phyloP scores from a whole-genome alignment of 1,284 basidiomycete species.

The Sutorius eximius region DNA sequence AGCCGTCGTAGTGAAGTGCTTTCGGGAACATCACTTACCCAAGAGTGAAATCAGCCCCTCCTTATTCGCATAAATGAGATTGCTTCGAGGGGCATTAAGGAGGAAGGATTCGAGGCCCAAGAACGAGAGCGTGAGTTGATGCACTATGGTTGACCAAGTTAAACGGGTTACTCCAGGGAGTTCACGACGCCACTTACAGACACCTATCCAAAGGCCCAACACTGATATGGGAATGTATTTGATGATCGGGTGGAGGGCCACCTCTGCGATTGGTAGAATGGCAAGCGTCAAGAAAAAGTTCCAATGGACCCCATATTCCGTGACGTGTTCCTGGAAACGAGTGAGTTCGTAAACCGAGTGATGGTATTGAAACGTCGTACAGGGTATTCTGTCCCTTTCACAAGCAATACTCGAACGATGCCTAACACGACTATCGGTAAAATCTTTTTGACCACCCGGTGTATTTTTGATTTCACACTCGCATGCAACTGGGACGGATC shows the following conservation, averaged over 20 bases:
- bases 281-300: constrained; percentile 98
- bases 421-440: constrained; percentile 77
- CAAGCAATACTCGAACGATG: constrained; percentile 75
- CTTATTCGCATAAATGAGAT: constrained; percentile 82
- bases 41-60: constrained; percentile 85
- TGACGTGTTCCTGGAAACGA: constrained; percentile 81
- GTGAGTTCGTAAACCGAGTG: not conserved
- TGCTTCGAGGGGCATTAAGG: constrained; percentile 59
- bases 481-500: constrained; percentile 52
- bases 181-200: constrained; percentile 48
- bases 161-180: not conserved
- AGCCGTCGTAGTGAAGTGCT: not conserved
- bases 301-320: constrained; percentile 98
- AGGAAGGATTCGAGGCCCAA: constrained; percentile 64
- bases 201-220: constrained; percentile 63
- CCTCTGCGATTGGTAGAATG: constrained; percentile 75
- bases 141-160: constrained; percentile 45
- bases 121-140: constrained; percentile 64
- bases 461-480: constrained; percentile 53
- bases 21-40: constrained; percentile 43
- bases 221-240: constrained; percentile 57
- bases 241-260: constrained; percentile 67
- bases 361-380: constrained; percentile 46
- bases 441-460: constrained; percentile 52
- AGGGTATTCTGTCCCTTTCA: constrained; percentile 94